phyloP scores from a whole-genome alignment of 2,329 filamentous ascomycete species.

The Apiospora arundinis region DNA sequence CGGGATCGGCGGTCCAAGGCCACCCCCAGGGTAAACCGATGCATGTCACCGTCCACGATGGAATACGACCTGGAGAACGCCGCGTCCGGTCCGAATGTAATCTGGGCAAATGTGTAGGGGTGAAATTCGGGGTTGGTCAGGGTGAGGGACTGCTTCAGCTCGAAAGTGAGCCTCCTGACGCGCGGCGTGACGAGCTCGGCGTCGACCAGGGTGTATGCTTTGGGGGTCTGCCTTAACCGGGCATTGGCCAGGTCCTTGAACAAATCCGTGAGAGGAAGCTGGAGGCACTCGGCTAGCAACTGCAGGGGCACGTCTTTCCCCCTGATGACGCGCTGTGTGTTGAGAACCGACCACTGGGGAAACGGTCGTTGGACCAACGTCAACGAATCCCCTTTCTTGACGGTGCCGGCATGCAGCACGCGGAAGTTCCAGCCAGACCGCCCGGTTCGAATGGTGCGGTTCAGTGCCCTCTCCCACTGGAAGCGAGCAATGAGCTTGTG shows the following conservation, averaged over 20 bases:
- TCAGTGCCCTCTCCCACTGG: slow-evolving; percentile 4
- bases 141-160: slow-evolving; percentile 10
- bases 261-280: slow-evolving; percentile 17
- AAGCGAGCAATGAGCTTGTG: slow-evolving; percentile 21
- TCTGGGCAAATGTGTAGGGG: slow-evolving; percentile 14
- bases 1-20: slow-evolving; percentile 13
- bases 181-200: slow-evolving; percentile 16
- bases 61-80: slow-evolving; percentile 11
- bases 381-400: slow-evolving; percentile 3
- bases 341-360: slow-evolving; percentile 19
- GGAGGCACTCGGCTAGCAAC: not conserved
- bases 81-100: slow-evolving; percentile 8
- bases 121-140: slow-evolving; percentile 6
- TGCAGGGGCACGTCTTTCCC: slow-evolving; percentile 4
- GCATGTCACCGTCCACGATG: slow-evolving; percentile 18
- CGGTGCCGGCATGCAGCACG: slow-evolving; percentile 10
- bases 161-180: slow-evolving; percentile 15
- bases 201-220: slow-evolving; percentile 15
- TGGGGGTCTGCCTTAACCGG: not conserved
- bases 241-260: slow-evolving; percentile 12
- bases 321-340: slow-evolving; percentile 20
- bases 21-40: slow-evolving; percentile 14
- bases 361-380: slow-evolving; percentile 6
- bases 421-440: slow-evolving; percentile 20
- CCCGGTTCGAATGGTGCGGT: slow-evolving; percentile 15